Conservation (phyloP, 108 stramenopile genomes). For the Nitzschia palea region DNA sequence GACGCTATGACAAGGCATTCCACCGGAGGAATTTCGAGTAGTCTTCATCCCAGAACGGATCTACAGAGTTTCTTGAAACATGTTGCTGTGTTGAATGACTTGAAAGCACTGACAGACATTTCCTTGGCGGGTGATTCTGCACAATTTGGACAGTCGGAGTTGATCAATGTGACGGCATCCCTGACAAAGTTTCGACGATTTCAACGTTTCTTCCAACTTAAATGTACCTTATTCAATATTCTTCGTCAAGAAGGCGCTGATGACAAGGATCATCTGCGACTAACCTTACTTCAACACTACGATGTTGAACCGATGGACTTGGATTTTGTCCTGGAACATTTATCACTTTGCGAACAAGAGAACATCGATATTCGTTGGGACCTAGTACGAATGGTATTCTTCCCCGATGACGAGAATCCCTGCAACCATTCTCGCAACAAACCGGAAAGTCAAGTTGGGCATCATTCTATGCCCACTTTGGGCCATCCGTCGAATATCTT, state of each 20-base stretch:
- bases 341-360: neutral
- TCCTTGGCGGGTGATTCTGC: neutral
- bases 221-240: slow-evolving; percentile 5
- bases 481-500: neutral
- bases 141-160: neutral
- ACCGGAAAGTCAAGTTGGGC: neutral
- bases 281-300: neutral
- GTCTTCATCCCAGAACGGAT: slow-evolving; percentile 7
- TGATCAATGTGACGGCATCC: neutral
- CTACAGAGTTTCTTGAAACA: slow-evolving; percentile 3
- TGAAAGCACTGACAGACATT: neutral
- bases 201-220: neutral
- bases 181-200: neutral
- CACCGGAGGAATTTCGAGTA: neutral
- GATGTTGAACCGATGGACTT: neutral
- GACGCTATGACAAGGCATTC: no score
- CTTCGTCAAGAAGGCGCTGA: neutral
- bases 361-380: slow-evolving; percentile 14
- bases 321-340: slow-evolving; percentile 10
- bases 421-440: neutral
- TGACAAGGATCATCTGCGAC: neutral
- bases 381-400: slow-evolving; percentile 2
- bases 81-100: neutral
- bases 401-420: neutral
- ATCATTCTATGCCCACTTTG: neutral